Evolutionary conservation across 164 flowering plant genomes (phyloP).

Genomic region (Magnolia officinalis): DNA sequence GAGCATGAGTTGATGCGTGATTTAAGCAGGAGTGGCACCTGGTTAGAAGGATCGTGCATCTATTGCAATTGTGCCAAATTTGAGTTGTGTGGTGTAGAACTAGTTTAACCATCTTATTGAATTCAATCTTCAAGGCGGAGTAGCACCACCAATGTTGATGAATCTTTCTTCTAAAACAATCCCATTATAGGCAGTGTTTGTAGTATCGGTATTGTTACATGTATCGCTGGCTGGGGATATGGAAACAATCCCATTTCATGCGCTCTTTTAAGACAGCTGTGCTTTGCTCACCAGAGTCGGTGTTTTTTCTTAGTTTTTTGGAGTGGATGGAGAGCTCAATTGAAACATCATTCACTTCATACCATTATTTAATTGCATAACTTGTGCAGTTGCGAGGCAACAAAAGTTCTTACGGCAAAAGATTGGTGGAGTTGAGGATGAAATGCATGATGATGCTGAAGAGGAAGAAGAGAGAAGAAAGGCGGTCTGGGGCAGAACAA

Average conservation of each 20-base stretch:
- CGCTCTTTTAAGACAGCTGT: background rate
- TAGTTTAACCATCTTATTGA: too few species aligned
- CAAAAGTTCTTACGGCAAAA: slow-evolving; percentile 51
- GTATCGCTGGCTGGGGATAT: too few species aligned
- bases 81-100: too few species aligned
- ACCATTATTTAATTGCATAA: background rate
- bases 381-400: slow-evolving; percentile 46
- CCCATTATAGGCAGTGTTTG: too few species aligned
- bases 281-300: background rate
- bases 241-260: background rate
- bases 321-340: background rate
- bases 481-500: slow-evolving; percentile 42
- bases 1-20: too few species aligned
- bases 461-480: slow-evolving; percentile 41
- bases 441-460: slow-evolving; percentile 59
- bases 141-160: too few species aligned
- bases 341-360: background rate
- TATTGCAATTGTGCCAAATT: too few species aligned
- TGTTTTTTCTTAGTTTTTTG: background rate
- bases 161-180: too few species aligned
- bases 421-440: slow-evolving; percentile 79
- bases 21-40: too few species aligned
- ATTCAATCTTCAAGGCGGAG: too few species aligned
- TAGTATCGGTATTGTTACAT: too few species aligned
- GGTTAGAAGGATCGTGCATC: too few species aligned